Percentiles rank a stretch among this genome's conserved stretches.
phyloP scores from a whole-genome alignment of 208 protist species.

The Leishmania turanica region DNA sequence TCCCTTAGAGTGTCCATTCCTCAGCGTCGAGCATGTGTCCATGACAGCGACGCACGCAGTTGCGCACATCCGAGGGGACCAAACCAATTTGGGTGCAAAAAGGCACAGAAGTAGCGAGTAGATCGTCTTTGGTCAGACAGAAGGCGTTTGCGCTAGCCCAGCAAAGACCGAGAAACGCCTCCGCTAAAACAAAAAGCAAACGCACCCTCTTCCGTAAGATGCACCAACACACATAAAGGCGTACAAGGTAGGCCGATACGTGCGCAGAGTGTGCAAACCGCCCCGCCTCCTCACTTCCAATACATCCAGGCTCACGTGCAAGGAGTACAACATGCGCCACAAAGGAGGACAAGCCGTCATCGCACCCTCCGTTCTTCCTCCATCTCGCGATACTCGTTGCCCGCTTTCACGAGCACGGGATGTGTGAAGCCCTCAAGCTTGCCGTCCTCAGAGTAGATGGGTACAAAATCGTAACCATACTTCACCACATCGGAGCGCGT shows the following conservation, averaged over 20 bases:
- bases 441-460: conserved; percentile 88
- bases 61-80: background rate
- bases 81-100: background rate
- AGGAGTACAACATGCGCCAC: background rate
- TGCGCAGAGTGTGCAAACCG: background rate
- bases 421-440: conserved; percentile 90
- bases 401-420: conserved; percentile 79
- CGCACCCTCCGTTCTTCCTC: conserved; percentile 39
- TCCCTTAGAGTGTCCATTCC: background rate
- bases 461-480: conserved; percentile 85
- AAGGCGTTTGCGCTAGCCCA: no score
- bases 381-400: conserved; percentile 69
- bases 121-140: background rate
- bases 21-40: background rate
- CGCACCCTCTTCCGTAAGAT: background rate
- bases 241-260: background rate
- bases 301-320: background rate
- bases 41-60: no score
- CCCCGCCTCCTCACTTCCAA: background rate
- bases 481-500: conserved; percentile 68
- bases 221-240: background rate
- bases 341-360: background rate
- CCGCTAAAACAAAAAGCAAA: background rate
- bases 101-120: background rate
- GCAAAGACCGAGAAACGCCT: background rate